Conservation (phyloP, 805 yeast genomes). For the Tetrapisispora arboricola region DNA sequence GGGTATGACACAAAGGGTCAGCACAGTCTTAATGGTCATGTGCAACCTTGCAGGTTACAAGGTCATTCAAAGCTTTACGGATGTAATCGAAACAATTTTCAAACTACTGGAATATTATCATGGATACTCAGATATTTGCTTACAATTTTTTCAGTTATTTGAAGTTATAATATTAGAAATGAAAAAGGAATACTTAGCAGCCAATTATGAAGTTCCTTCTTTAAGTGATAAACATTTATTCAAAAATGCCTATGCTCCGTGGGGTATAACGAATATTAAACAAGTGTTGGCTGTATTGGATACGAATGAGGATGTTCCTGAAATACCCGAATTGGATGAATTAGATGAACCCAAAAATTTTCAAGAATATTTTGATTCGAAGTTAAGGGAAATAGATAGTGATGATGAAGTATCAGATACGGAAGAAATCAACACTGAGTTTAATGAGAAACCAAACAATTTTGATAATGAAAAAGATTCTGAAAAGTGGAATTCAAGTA, state of each 20-base stretch:
- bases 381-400: conserved; percentile 26
- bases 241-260: conserved; percentile 35
- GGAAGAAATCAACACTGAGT: conserved; percentile 13
- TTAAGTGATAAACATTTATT: conserved; percentile 12
- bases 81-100: conserved; percentile 65
- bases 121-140: conserved; percentile 63
- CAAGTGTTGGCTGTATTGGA: conserved; percentile 39
- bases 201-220: conserved; percentile 13
- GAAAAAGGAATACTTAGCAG: conserved; percentile 28
- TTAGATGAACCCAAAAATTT: conserved; percentile 26
- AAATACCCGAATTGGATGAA: conserved; percentile 6
- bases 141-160: conserved; percentile 65
- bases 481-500: conserved; percentile 55
- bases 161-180: conserved; percentile 46
- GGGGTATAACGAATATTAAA: conserved; percentile 44
- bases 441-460: conserved; percentile 11
- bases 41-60: conserved; percentile 60
- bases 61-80: conserved; percentile 56
- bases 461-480: conserved; percentile 10
- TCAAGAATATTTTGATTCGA: conserved; percentile 32
- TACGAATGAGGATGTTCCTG: conserved; percentile 16
- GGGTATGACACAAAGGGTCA: conserved; percentile 62
- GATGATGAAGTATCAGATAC: conserved; percentile 25
- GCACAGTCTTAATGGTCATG: conserved; percentile 59
- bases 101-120: conserved; percentile 74